phyloP scores from a whole-genome alignment of 2,329 filamentous ascomycete genomes.

The Bipolaris gigantea region DNA sequence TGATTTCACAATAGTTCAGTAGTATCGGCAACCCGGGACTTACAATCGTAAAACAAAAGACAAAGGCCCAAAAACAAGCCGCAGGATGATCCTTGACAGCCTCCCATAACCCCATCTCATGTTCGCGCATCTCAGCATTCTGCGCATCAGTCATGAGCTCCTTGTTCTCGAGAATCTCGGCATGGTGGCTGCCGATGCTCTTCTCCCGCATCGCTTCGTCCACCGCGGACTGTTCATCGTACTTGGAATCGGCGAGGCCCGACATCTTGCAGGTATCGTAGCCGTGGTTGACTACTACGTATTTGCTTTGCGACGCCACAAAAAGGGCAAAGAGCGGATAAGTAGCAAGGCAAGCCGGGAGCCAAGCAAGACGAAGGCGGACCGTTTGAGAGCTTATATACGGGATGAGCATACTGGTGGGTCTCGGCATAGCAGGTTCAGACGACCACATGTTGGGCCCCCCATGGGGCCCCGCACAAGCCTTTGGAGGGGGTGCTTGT shows the following conservation, averaged over 20 bases:
- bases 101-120: constrained; percentile 53
- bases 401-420: not conserved
- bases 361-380: constrained; percentile 5
- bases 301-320: constrained; percentile 4
- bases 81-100: constrained; percentile 56
- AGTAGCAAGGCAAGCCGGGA: constrained; percentile 8
- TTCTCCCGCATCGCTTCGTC: constrained; percentile 7
- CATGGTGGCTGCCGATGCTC: constrained; percentile 2
- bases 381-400: constrained; percentile 15
- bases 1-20: no score
- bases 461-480: constrained; percentile 26
- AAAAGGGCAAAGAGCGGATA: constrained; percentile 10
- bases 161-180: constrained; percentile 26
- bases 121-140: constrained; percentile 58
- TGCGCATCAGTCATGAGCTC: constrained; percentile 48
- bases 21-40: constrained; percentile 1
- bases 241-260: constrained; percentile 7
- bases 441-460: constrained; percentile 6
- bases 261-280: constrained; percentile 11
- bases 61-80: constrained; percentile 58
- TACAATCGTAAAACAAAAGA: constrained; percentile 60
- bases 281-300: not conserved
- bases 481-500: constrained; percentile 15
- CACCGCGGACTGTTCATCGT: constrained; percentile 1
- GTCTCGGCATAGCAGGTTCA: constrained; percentile 9